These are phyloP conservation scores for Trichoderma sp. DNA, from an alignment of 2,329 filamentous ascomycete species.

Conservation along the genomic window DNA sequence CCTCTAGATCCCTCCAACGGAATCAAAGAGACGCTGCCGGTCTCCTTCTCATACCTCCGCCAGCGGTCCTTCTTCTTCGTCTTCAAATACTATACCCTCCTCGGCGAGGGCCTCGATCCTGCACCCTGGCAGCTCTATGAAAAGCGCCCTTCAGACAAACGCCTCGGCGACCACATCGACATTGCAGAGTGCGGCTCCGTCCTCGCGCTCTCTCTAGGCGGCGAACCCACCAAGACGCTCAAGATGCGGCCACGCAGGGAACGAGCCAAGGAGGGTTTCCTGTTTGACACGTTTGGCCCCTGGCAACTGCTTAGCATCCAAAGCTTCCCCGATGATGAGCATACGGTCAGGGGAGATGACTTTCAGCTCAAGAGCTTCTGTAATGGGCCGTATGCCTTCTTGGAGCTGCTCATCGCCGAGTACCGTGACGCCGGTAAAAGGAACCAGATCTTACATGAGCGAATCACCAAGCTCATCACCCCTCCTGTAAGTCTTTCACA, in stretches of 20 bases:
- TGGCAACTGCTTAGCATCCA: conserved; percentile 63
- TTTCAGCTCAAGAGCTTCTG: conserved; percentile 54
- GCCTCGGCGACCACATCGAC: conserved; percentile 53
- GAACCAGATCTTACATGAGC: conserved; percentile 57
- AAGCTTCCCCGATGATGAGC: conserved; percentile 60
- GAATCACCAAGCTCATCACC: conserved; percentile 60
- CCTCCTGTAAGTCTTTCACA: conserved; percentile 46
- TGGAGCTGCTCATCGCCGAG: conserved; percentile 59
- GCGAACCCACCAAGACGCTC: conserved; percentile 51
- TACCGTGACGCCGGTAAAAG: conserved; percentile 62
- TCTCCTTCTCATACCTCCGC: conserved; percentile 39
- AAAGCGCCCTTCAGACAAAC: conserved; percentile 41
- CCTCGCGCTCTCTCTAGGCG: conserved; percentile 58
- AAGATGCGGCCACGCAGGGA: conserved; percentile 51
- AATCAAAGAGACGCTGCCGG: conserved; percentile 22
- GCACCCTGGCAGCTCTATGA: conserved; percentile 63
- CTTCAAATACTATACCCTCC: conserved; percentile 66
- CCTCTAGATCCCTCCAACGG: conserved; percentile 14
- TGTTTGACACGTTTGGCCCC: conserved; percentile 60
- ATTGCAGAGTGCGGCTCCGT: conserved; percentile 61
- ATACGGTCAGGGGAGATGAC: conserved; percentile 57
- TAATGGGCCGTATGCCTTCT: conserved; percentile 63
- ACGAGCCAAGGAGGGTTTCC: conserved; percentile 50
- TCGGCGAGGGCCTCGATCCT: conserved; percentile 56
- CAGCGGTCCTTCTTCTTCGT: conserved; percentile 62